Evolutionary conservation across 257 asterid species (phyloP), one percentile per base, ranked within the genome.

Genomic region (Solanum gandarillasii): DNA sequence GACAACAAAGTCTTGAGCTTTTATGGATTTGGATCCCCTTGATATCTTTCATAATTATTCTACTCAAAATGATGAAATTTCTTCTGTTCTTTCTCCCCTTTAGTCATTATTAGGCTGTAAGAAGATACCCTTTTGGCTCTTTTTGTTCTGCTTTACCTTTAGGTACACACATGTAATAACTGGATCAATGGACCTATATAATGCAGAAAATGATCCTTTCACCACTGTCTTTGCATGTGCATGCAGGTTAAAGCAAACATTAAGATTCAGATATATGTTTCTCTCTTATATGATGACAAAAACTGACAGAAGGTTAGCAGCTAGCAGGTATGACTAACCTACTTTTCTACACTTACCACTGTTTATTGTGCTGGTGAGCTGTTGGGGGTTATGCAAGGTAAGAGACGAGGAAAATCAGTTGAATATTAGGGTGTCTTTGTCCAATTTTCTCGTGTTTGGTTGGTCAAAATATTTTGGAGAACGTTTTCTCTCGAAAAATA

Each of bases 71-170:
- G 25, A 79, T 43, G 39, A 27, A 7, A 43, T 27, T 81, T 81
- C 11, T 72, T 46, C 29, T 81, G 58, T 62, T 81, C 58, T 46
- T 62, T 81, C 68, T n/a, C 25, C 12, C 9, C 85, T 81, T 29
- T 48, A 81, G 85, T 81, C 85, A 81, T 81, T 81, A 81, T 81
- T 81, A 81, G 41, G 85, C 62, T 81, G 85, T 29, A 46, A 81
- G 85, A 81, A 29, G 85, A 81, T 29, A 48, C 85, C 85, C 29
- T 81, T 81, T 18, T 81, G 85, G 39, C 71, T 65, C 71, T 65
- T 65, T 10, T n/a, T 10, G 58, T 46, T 75, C 1, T 35, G 14
- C 12, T n/a, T 62, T 62, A 62, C 71, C 71, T 62, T 62, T 7
- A 62, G 14, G 3, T 62, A 62, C 31, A 62, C 31, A n/a, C 71